Evolutionary conservation across 2,329 filamentous ascomycete genomes (phyloP).

Genomic region (Microascus cirrosus): DNA sequence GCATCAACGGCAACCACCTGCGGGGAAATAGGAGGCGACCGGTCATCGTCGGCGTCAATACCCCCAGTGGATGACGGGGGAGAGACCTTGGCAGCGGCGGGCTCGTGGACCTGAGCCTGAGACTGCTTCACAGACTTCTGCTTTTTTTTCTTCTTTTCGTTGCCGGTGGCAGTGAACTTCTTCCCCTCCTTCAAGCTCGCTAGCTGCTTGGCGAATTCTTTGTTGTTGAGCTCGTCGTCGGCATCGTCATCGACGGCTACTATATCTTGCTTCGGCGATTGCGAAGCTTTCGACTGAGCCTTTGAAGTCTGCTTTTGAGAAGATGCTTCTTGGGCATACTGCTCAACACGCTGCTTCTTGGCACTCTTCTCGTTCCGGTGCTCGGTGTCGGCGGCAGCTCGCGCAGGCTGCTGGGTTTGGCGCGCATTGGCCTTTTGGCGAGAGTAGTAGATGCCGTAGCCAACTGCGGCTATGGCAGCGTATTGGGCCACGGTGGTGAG

Average conservation of each 20-base stretch:
- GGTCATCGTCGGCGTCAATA: slow-evolving; percentile 71
- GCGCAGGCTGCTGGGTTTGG: neutral
- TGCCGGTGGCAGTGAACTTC: slow-evolving; percentile 41
- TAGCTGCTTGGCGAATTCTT: slow-evolving; percentile 67
- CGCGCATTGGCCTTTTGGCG: slow-evolving; percentile 14
- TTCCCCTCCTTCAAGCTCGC: slow-evolving; percentile 60
- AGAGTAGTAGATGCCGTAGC: slow-evolving; percentile 21
- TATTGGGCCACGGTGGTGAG: slow-evolving; percentile 22
- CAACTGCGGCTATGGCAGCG: slow-evolving; percentile 21
- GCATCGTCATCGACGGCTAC: slow-evolving; percentile 16
- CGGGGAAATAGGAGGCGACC: slow-evolving; percentile 60
- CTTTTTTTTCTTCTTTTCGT: slow-evolving; percentile 54
- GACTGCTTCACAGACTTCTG: slow-evolving; percentile 62
- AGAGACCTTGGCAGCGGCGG: slow-evolving; percentile 35
- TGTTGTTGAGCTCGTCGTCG: slow-evolving; percentile 47
- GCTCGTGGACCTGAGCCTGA: slow-evolving; percentile 37
- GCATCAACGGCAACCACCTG: slow-evolving; percentile 43
- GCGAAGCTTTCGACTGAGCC: neutral
- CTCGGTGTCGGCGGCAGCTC: slow-evolving; percentile 11
- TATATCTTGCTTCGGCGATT: slow-evolving; percentile 13
- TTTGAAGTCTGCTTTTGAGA: slow-evolving; percentile 1
- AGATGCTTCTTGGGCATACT: slow-evolving; percentile 1
- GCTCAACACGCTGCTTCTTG: slow-evolving; percentile 33
- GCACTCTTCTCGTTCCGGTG: slow-evolving; percentile 25
- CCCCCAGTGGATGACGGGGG: slow-evolving; percentile 60